Evolutionary conservation across 1,139 yeast genomes (phyloP).

Genomic region (Candida sanyaensis): DNA sequence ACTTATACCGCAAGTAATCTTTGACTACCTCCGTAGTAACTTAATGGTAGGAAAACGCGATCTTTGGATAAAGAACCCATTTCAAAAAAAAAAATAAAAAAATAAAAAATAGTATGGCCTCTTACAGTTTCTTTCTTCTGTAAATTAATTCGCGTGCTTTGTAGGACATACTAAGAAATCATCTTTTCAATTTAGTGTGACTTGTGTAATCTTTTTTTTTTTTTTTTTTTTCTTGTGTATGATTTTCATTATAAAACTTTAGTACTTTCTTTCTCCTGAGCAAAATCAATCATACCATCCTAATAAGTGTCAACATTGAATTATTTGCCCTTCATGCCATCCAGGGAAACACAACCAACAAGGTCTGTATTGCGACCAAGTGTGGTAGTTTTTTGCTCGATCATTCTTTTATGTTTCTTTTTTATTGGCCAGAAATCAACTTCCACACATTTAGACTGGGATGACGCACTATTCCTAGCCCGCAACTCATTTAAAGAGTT

Average conservation of each 20-base stretch:
- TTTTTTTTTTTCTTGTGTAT: neutral
- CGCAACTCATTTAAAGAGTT: constrained; percentile 28
- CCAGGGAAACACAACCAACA: constrained; percentile 3
- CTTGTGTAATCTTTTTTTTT: neutral
- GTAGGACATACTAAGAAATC: too few species aligned
- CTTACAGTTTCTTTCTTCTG: too few species aligned
- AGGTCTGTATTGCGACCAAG: constrained; percentile 16
- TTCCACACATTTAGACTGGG: constrained; percentile 18
- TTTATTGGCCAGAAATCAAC: constrained; percentile 5
- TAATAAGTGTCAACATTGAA: neutral
- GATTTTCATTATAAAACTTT: neutral
- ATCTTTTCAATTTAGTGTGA: neutral
- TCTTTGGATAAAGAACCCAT: too few species aligned
- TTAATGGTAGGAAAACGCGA: too few species aligned
- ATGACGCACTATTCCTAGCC: constrained; percentile 30
- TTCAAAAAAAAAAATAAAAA: too few species aligned
- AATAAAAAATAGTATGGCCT: too few species aligned
- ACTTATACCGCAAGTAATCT: too few species aligned
- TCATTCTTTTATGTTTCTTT: constrained; percentile 9
- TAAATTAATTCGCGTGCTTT: too few species aligned
- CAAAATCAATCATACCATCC: neutral
- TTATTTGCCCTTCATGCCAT: neutral
- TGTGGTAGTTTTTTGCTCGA: constrained; percentile 15
- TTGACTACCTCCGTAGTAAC: too few species aligned
- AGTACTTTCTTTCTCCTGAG: neutral